Percentiles rank a stretch among this genome's conserved stretches.
Conservation (phyloP, 2,329 filamentous ascomycete genomes). For the Conoideocrella luteorostrata region DNA sequence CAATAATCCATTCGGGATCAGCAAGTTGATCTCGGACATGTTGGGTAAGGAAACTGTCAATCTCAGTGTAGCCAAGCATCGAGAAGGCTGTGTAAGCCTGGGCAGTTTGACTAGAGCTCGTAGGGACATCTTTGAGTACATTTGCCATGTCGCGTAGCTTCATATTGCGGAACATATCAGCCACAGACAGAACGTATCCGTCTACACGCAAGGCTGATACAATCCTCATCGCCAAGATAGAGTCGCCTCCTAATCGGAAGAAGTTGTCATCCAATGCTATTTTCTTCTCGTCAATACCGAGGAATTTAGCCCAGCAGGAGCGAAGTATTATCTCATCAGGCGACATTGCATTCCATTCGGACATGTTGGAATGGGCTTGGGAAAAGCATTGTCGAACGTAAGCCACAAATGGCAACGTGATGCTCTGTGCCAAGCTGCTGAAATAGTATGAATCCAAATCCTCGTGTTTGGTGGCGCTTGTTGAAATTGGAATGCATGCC, state of each 20-base stretch:
- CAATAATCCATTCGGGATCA: slow-evolving; percentile 43
- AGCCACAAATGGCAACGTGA: neutral
- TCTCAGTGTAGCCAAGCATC: slow-evolving; percentile 35
- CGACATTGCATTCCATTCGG: neutral
- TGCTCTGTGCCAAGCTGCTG: slow-evolving; percentile 35
- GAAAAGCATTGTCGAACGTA: slow-evolving; percentile 2
- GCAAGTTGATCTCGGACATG: slow-evolving; percentile 45
- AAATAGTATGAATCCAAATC: too few species aligned
- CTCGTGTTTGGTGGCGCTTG: too few species aligned
- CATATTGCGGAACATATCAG: slow-evolving; percentile 46
- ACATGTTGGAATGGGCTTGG: neutral
- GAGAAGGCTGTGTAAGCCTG: slow-evolving; percentile 31
- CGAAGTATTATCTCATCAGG: slow-evolving; percentile 26
- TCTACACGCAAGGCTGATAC: slow-evolving; percentile 47
- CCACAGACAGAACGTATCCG: slow-evolving; percentile 44
- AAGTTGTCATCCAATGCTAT: slow-evolving; percentile 52
- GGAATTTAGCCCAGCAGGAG: slow-evolving; percentile 41
- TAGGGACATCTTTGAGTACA: slow-evolving; percentile 26
- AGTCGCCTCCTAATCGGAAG: slow-evolving; percentile 55
- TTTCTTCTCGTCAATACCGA: slow-evolving; percentile 36
- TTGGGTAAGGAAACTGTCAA: slow-evolving; percentile 37
- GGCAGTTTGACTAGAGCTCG: neutral
- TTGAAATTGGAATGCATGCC: too few species aligned
- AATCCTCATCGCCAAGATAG: slow-evolving; percentile 54
- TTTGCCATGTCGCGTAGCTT: slow-evolving; percentile 47